phyloP scores from a whole-genome alignment of 2,329 filamentous ascomycete genomes.

The Colletotrichum cereale region DNA sequence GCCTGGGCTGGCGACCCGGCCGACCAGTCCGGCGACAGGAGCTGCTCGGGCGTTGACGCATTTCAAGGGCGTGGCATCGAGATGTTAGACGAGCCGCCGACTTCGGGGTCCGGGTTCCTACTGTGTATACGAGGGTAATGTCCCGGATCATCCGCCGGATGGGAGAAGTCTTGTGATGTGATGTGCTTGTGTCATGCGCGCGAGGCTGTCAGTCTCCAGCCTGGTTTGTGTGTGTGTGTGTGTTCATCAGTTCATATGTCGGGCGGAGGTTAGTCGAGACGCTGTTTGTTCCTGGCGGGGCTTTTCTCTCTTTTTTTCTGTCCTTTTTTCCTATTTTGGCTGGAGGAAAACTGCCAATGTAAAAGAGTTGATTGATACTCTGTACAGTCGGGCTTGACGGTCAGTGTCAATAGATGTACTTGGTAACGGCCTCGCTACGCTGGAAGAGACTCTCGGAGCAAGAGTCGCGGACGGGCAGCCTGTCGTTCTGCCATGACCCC shows the following conservation, averaged over 20 bases:
- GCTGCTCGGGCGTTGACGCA: not conserved
- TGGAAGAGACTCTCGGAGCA: not conserved
- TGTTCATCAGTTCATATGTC: not conserved
- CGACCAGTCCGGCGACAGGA: not conserved
- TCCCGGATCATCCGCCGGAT: too few species aligned
- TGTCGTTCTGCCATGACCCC: not conserved
- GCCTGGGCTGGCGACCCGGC: not conserved
- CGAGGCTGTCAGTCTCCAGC: not conserved
- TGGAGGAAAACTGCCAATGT: not conserved
- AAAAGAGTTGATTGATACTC: too few species aligned
- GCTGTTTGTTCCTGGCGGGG: not conserved
- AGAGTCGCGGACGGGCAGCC: not conserved
- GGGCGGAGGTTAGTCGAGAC: conserved; percentile 13
- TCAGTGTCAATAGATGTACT: not conserved
- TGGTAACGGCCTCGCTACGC: not conserved
- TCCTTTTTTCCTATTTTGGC: not conserved
- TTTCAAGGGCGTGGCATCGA: not conserved
- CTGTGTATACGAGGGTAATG: not conserved
- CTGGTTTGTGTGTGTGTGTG: not conserved
- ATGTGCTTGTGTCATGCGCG: not conserved
- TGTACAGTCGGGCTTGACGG: not conserved
- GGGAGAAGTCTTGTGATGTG: too few species aligned
- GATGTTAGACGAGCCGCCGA: not conserved
- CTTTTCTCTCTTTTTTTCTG: not conserved
- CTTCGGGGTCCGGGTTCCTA: not conserved